These are phyloP conservation scores for Exidia glandulosa DNA, from an alignment of 768 basidiomycete species.

Conservation along the genomic window DNA sequence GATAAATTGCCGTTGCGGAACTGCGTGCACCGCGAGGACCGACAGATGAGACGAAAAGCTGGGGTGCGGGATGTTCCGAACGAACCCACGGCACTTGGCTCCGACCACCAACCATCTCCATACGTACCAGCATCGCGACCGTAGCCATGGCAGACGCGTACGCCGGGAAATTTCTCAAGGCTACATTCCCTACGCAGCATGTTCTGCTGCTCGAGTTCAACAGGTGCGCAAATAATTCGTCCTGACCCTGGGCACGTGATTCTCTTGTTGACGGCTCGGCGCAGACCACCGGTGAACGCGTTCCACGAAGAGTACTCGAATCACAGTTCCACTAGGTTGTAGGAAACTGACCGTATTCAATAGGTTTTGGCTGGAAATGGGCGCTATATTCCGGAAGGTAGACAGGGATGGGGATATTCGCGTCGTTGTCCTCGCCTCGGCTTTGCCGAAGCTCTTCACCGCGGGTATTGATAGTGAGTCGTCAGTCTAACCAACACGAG, in stretches of 20 bases:
- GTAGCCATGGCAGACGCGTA: not conserved
- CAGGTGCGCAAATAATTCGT: not conserved
- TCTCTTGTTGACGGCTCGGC: not conserved
- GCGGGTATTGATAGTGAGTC: conserved; percentile 71
- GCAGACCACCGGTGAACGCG: conserved; percentile 57
- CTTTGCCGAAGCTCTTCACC: conserved; percentile 61
- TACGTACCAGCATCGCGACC: not conserved
- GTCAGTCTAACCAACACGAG: not conserved
- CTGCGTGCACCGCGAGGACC: no score
- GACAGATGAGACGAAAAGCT: no score
- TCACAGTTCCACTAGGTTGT: conserved; percentile 1
- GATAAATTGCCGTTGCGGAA: no score
- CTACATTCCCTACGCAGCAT: not conserved
- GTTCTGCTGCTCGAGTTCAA: not conserved
- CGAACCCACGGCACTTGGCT: no score
- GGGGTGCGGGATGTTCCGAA: no score
- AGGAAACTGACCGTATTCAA: not conserved
- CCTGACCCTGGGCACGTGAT: not conserved
- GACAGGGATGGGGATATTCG: conserved; percentile 45
- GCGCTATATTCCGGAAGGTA: conserved; percentile 47
- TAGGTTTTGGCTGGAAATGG: conserved; percentile 69
- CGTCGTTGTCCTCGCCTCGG: conserved; percentile 62
- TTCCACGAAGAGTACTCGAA: conserved; percentile 36
- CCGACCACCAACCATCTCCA: not conserved
- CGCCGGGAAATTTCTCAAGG: not conserved